Evolutionary conservation across 2,329 filamentous ascomycete species (phyloP).

Genomic region (Coleophoma eucalyptorum): DNA sequence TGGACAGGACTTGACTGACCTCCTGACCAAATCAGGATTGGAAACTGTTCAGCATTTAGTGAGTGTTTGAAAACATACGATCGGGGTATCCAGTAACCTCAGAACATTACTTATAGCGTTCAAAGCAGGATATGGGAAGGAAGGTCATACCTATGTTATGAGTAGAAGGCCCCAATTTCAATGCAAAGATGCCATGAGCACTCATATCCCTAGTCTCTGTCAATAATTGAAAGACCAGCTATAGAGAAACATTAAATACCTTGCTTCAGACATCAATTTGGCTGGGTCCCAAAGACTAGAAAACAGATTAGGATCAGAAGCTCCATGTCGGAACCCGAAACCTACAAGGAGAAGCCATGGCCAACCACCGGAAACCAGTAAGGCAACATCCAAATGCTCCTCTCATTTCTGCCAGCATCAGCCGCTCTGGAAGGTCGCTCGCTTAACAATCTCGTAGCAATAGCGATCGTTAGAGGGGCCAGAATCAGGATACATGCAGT

Average conservation of each 20-base stretch:
- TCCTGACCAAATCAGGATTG: constrained; percentile 16
- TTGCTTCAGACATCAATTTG: constrained; percentile 16
- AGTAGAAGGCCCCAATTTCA: constrained; percentile 19
- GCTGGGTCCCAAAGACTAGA: constrained; percentile 18
- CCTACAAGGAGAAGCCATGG: constrained; percentile 45
- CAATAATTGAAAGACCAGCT: neutral
- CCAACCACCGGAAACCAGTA: constrained; percentile 59
- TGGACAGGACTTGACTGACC: constrained; percentile 5
- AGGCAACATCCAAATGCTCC: constrained; percentile 42
- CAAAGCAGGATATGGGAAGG: neutral
- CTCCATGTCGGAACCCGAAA: constrained; percentile 39
- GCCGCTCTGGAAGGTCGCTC: constrained; percentile 6
- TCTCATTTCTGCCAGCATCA: constrained; percentile 6
- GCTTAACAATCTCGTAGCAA: constrained; percentile 21
- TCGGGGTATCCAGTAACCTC: neutral
- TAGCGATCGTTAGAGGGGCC: constrained; percentile 12
- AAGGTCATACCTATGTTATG: constrained; percentile 20
- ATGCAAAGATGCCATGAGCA: constrained; percentile 22
- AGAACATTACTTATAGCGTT: neutral
- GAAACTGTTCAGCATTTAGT: constrained; percentile 11
- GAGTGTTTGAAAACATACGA: neutral
- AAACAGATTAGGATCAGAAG: constrained; percentile 24
- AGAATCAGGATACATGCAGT: constrained; percentile 10
- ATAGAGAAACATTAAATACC: constrained; percentile 8
- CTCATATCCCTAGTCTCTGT: constrained; percentile 17